Percentiles rank a stretch among this genome's conserved stretches.
phyloP scores from a whole-genome alignment of 768 basidiomycete genomes.

The Crucibulum laeve region DNA sequence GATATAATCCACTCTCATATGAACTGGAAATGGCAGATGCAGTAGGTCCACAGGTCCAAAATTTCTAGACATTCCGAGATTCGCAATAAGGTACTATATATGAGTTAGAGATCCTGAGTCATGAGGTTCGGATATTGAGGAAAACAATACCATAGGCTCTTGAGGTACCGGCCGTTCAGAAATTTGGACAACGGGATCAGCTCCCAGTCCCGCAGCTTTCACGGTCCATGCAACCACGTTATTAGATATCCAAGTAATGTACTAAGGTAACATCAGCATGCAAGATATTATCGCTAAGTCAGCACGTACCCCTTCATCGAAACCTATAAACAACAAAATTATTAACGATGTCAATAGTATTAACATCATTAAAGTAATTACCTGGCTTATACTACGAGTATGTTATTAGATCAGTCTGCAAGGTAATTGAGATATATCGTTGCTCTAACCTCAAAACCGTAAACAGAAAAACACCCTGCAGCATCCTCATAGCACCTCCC shows the following conservation, averaged over 20 bases:
- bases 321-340: constrained; percentile 33
- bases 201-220: constrained; percentile 58
- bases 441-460: constrained; percentile 68
- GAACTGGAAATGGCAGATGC: constrained; percentile 64
- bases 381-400: constrained; percentile 36
- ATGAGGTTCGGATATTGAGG: constrained; percentile 1
- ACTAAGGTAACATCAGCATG: constrained; percentile 33
- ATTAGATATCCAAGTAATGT: constrained; percentile 82
- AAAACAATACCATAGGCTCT: constrained; percentile 72
- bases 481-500: constrained; percentile 62
- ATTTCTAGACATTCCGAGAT: constrained; percentile 78
- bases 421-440: background rate
- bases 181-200: constrained; percentile 58
- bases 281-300: background rate
- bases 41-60: constrained; percentile 72
- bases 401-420: background rate
- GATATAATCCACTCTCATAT: constrained; percentile 43
- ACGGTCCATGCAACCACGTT: constrained; percentile 73
- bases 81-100: constrained; percentile 71
- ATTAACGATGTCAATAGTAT: constrained; percentile 1
- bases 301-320: constrained; percentile 54
- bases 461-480: constrained; percentile 60
- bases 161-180: constrained; percentile 64
- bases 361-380: constrained; percentile 8
- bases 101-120: background rate